Evolutionary conservation across 768 basidiomycete species (phyloP).

Genomic region (Grammothele lineata): DNA sequence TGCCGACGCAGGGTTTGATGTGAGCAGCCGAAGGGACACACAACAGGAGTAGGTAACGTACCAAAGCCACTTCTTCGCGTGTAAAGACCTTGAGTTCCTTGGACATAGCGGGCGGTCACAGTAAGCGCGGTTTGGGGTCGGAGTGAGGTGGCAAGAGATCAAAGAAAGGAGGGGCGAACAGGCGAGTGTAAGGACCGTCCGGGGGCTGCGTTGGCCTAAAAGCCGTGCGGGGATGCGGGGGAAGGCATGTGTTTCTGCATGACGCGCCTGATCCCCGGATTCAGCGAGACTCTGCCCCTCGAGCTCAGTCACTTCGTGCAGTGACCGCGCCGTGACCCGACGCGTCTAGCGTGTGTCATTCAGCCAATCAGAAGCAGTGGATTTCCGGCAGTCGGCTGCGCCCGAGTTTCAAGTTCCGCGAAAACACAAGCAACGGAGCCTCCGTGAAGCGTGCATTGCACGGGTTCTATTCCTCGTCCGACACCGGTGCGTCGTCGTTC

Average conservation of each 20-base stretch:
- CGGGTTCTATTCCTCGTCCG: constrained; percentile 6
- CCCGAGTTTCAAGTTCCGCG: too few species aligned
- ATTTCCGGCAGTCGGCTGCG: too few species aligned
- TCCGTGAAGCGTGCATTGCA: too few species aligned
- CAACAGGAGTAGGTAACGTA: constrained; percentile 26
- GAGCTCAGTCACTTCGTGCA: too few species aligned
- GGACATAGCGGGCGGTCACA: constrained; percentile 17
- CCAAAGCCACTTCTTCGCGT: constrained; percentile 71
- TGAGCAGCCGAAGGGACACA: constrained; percentile 2
- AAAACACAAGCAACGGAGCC: too few species aligned
- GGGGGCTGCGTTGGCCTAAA: too few species aligned
- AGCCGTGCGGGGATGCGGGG: background rate
- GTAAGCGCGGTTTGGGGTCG: constrained; percentile 6
- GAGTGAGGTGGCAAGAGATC: background rate
- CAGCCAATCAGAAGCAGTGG: too few species aligned
- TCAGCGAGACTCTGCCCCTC: too few species aligned
- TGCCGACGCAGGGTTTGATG: constrained; percentile 23
- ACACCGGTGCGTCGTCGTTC: constrained; percentile 4
- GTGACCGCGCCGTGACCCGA: too few species aligned
- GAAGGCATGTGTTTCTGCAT: constrained; percentile 12
- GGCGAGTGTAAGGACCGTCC: constrained; percentile 1
- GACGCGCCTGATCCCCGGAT: constrained; percentile 15
- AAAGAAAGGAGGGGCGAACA: too few species aligned
- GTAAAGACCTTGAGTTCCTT: constrained; percentile 43
- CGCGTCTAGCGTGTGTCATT: too few species aligned